Base-by-base conservation (phyloP, 1,284 basidiomycete species). In the Apiotrichum veenhuisii region DNA sequence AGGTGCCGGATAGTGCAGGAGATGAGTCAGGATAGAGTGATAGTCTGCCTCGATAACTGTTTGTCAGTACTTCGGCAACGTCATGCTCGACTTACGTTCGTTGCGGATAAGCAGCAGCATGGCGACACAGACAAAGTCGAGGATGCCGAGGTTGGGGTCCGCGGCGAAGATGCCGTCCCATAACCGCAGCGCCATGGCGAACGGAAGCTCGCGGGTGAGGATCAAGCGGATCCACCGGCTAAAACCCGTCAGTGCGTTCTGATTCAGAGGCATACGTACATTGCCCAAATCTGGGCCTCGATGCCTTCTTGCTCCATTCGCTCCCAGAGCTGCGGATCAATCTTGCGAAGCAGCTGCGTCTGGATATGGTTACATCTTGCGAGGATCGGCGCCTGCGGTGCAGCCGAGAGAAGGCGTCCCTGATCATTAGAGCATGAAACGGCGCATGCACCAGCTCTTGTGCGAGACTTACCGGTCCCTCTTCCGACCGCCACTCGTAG, bases 101-200 rank as follows among this genome's bases (percentile, higher is more conserved):
- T 91, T 92, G 43, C 93, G 85, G 67, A 95, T 89, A 46, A 94
- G 85, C 56, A 96, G 83, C 14, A 97, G 82, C 91, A 96, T 93
- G 0, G 90, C 88, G 18, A 95, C 84, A 68, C 89, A 91, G 53
- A 94, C 79, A 85, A 88, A 93, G 52, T 87, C 85, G 1, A 87
- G 84, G 33, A 94, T 77, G 48, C 86, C 83, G 7, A 81, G 63
- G 0, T 85, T 80, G 10, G 85, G 83, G 73, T 91, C 88, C 56
- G 85, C 86, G 0, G 91, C 89, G 71, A 97, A 94, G 9, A 96
- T 73, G 0, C 87, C 90, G 73, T 97, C 93, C 93, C 93, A 96
- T 14, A 97, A 70, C 23, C 84, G 79, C 82, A 91, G 84, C 0
- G 89, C 84, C 63, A 89, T 85, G 10, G 79, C 70, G 37, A 78